Evolutionary conservation across 768 basidiomycete genomes (phyloP).

Genomic region (Galerina sulciceps): DNA sequence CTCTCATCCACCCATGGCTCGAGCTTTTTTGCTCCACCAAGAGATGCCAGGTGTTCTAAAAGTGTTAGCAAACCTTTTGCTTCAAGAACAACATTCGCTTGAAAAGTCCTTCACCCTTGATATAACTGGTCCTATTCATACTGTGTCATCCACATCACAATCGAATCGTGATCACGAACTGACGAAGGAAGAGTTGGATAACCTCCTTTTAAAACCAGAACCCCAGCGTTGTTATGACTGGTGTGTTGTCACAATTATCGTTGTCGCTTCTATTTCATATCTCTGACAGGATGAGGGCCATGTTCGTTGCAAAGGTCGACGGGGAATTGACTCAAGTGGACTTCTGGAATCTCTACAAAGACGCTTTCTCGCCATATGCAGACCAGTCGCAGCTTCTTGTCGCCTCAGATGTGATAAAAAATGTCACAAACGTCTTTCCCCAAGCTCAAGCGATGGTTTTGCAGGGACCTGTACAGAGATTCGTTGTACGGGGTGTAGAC

Average conservation of each 20-base stretch:
- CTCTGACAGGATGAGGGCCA: slow-evolving; percentile 80
- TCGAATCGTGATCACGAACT: slow-evolving; percentile 65
- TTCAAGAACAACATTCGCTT: slow-evolving; percentile 63
- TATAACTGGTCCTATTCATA: slow-evolving; percentile 61
- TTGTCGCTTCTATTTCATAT: background rate
- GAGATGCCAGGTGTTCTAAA: slow-evolving; percentile 73
- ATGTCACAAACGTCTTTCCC: slow-evolving; percentile 84
- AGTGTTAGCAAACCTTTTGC: slow-evolving; percentile 66
- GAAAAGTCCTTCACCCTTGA: slow-evolving; percentile 70
- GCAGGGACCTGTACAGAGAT: slow-evolving; percentile 70
- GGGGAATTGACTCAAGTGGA: slow-evolving; percentile 91
- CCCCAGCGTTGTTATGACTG: slow-evolving; percentile 86
- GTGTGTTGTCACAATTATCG: slow-evolving; percentile 39
- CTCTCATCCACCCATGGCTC: slow-evolving; percentile 74
- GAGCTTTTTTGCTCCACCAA: slow-evolving; percentile 73
- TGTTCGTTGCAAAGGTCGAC: slow-evolving; percentile 77
- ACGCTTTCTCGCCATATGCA: slow-evolving; percentile 68
- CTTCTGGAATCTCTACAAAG: slow-evolving; percentile 94
- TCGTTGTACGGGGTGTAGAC: slow-evolving; percentile 88
- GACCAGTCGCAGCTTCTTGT: slow-evolving; percentile 67
- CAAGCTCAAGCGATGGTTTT: slow-evolving; percentile 88
- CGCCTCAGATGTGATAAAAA: slow-evolving; percentile 95
- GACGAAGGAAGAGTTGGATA: slow-evolving; percentile 69
- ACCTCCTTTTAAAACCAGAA: slow-evolving; percentile 60
- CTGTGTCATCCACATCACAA: slow-evolving; percentile 55